phyloP scores from a whole-genome alignment of 2,329 filamentous ascomycete genomes.

The Domatiomyces globalis region DNA sequence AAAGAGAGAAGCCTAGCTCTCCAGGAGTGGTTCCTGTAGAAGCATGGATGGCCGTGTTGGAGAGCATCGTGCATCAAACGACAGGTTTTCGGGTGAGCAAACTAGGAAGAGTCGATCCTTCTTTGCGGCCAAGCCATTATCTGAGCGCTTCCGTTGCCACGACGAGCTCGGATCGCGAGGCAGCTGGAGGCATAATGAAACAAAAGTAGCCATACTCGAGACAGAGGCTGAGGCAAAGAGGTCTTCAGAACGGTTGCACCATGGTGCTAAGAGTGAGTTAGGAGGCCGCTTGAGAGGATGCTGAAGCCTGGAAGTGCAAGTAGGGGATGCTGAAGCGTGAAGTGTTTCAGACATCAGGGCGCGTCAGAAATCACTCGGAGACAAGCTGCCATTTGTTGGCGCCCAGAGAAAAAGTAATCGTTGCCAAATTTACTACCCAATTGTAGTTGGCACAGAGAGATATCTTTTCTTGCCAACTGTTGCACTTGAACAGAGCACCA shows the following conservation, averaged over 20 bases:
- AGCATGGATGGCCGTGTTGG: too few relatives aligned
- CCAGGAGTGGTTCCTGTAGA: not conserved
- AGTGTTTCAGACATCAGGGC: not conserved
- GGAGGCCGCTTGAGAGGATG: not conserved
- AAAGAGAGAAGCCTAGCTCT: not conserved
- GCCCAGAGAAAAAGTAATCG: not conserved
- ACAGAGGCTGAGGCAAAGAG: not conserved
- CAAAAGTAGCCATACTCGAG: not conserved
- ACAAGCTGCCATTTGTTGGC: not conserved
- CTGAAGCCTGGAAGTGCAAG: not conserved
- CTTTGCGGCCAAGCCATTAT: too few relatives aligned
- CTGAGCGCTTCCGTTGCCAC: not conserved
- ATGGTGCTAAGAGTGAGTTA: not conserved
- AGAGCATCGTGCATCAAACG: not conserved
- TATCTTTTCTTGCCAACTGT: too few relatives aligned
- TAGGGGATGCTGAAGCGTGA: not conserved
- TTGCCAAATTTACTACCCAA: not conserved
- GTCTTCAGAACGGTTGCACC: not conserved
- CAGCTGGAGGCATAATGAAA: not conserved
- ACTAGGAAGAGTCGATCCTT: not conserved
- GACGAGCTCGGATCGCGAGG: not conserved
- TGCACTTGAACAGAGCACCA: too few relatives aligned
- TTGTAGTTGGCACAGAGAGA: not conserved
- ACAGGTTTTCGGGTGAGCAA: not conserved
- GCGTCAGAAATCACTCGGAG: not conserved